A percentile compares a stretch with the other conserved stretches of the same genome.
Conservation (phyloP, 1,284 basidiomycete genomes). For the Veloboletus limbatus region DNA sequence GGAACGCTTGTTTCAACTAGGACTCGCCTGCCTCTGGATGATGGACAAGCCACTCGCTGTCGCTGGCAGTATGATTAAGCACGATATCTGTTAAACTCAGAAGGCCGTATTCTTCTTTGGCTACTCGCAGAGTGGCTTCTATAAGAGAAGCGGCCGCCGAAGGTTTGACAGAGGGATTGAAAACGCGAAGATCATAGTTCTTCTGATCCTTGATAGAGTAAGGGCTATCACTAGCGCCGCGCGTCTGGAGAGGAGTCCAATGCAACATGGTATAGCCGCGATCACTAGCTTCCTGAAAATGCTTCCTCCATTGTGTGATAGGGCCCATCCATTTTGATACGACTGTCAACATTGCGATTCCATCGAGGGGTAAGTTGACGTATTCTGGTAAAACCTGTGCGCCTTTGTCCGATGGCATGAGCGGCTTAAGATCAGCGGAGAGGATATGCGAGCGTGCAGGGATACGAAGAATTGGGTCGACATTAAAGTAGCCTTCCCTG, state of each 20-base stretch:
- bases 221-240: conserved; percentile 85
- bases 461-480: conserved; percentile 82
- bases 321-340: conserved; percentile 98
- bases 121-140: conserved; percentile 61
- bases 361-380: conserved; percentile 78
- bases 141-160: conserved; percentile 58
- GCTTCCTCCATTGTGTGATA: conserved; percentile 68
- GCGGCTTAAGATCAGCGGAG: conserved; percentile 48
- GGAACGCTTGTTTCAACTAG: background rate
- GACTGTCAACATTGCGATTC: conserved; percentile 81
- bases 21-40: conserved; percentile 87
- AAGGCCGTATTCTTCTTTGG: conserved; percentile 82
- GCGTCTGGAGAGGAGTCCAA: conserved; percentile 89
- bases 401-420: conserved; percentile 49
- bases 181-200: conserved; percentile 74
- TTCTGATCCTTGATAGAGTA: conserved; percentile 90
- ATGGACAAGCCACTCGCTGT: conserved; percentile 86
- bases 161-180: conserved; percentile 44
- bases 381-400: conserved; percentile 47
- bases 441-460: conserved; percentile 75
- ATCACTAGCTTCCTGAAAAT: conserved; percentile 79
- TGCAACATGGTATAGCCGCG: conserved; percentile 96
- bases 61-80: conserved; percentile 92
- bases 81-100: conserved; percentile 91
- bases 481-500: conserved; percentile 90